Conservation (phyloP, 164 flowering plant genomes). For the Sedum album region DNA sequence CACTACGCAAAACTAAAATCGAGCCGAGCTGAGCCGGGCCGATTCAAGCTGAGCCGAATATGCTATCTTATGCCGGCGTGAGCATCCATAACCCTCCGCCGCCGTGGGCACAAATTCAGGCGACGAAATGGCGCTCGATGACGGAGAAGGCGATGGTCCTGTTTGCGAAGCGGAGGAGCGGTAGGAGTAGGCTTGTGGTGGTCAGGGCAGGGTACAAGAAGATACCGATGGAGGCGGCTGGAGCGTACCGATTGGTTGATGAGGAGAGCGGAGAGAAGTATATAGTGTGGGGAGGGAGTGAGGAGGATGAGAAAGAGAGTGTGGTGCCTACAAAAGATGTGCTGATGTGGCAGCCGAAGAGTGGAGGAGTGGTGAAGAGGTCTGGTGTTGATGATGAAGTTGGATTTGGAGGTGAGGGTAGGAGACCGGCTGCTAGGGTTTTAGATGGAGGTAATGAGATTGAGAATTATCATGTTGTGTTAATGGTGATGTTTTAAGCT, state of each 20-base stretch:
- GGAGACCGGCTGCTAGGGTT: background rate
- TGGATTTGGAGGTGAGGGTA: background rate
- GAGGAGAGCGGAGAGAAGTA: slow-evolving; percentile 41
- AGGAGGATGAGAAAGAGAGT: slow-evolving; percentile 14
- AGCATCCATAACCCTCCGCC: background rate
- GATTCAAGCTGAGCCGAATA: too few relatives aligned
- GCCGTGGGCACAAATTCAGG: background rate
- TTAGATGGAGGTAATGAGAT: background rate
- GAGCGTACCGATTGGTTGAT: slow-evolving; percentile 46
- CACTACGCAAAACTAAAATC: background rate
- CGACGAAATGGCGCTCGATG: background rate
- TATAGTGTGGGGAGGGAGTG: slow-evolving; percentile 45
- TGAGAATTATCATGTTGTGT: background rate
- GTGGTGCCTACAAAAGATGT: slow-evolving; percentile 35
- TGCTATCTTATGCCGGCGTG: background rate
- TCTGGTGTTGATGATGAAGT: background rate
- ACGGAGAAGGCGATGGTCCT: background rate
- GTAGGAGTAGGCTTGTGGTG: slow-evolving; percentile 15
- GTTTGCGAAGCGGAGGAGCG: slow-evolving; percentile 38
- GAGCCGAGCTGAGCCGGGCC: too few relatives aligned
- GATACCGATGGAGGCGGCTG: slow-evolving; percentile 36
- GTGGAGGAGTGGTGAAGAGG: background rate
- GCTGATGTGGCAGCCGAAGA: slow-evolving; percentile 36
- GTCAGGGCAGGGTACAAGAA: slow-evolving; percentile 29
- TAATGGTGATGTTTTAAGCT: background rate